These are phyloP conservation scores for Penicillium dipodomyicola DNA, from an alignment of 495 filamentous ascomycete genomes.

Conservation along the genomic window DNA sequence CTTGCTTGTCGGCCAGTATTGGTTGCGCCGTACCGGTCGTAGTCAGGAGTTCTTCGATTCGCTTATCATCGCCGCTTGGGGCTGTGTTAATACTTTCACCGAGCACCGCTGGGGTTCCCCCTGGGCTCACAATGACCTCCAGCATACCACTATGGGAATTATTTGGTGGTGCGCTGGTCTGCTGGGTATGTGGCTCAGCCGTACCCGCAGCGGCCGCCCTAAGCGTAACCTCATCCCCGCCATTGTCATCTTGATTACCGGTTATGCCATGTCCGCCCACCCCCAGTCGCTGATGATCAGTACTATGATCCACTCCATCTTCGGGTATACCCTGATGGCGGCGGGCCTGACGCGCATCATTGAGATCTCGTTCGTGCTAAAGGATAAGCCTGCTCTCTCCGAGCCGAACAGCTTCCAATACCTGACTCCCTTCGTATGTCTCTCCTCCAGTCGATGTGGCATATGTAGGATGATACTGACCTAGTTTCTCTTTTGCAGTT, in stretches of 20 bases:
- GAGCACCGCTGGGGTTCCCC: conserved; percentile 88
- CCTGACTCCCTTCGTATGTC: conserved; percentile 81
- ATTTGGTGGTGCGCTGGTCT: conserved; percentile 96
- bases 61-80: conserved; percentile 86
- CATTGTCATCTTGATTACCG: conserved; percentile 85
- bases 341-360: conserved; percentile 81
- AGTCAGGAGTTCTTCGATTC: conserved; percentile 98
- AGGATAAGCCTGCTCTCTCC: conserved; percentile 61
- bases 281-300: conserved; percentile 78
- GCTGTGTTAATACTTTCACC: conserved; percentile 95
- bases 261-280: conserved; percentile 92
- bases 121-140: conserved; percentile 95
- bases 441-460: neutral
- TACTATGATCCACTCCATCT: conserved; percentile 86
- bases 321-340: conserved; percentile 94
- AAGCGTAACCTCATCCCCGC: conserved; percentile 91
- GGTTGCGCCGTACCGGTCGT: conserved; percentile 78
- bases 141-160: conserved; percentile 96
- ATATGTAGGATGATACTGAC: conserved; percentile 19
- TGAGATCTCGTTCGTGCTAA: conserved; percentile 85
- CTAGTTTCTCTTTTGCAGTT: conserved; percentile 52
- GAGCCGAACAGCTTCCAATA: conserved; percentile 89
- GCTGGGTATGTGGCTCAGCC: conserved; percentile 87
- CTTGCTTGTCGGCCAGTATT: conserved; percentile 81
- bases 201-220: conserved; percentile 74